Evolutionary conservation across 2,329 filamentous ascomycete species (phyloP), one percentile per base, ranked within the genome.

Genomic region (Claviceps citrina): DNA sequence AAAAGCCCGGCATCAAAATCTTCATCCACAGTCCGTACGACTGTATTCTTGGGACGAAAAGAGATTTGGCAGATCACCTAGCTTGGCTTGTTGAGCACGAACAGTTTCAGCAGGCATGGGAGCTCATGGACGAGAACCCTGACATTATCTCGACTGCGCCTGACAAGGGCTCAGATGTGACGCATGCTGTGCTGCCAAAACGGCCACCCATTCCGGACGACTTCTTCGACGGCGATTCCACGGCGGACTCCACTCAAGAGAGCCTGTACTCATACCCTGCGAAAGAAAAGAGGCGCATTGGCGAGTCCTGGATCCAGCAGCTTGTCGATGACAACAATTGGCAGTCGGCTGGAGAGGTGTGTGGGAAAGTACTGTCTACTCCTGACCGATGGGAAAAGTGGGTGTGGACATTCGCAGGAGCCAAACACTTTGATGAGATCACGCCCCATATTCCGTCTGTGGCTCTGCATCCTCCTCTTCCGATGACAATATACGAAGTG

Each of bases 21-120:
- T 95, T 95, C 55, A 84, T 98, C 31, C 86, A 94, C 52, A 95
- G 86, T 51, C 91, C 91, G 0, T 98, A 93, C 54, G 91, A 98
- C 59, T 96, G 87, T 51, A 81, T 96, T n/a, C 65, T 95, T 40
- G 84, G 85, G 1, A 84, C 91, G 2, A 87, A 87, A 55, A 72
- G 91, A 49, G 87, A 94, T 52, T 67, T 93, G 13, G 67, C 76
- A 3, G 91, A 98, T 59, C 86, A 93, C 52, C 65, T 96, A 18
- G 66, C 70, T 7, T 98, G 89, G 89, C 67, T 96, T 12, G 57
- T 93, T 22, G 82, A 89, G 43, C 84, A 80, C 45, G 73, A 83
- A 39, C 78, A 80, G 45, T 94, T 89, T 53, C 74, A 84, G 51
- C 73, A 84, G 49, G 86, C 87, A 2, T 98, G 89, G 89, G 78